A percentile compares a stretch with the other conserved stretches of the same genome.
Evolutionary conservation across 2,329 filamentous ascomycete genomes (phyloP).

Genomic region (Penicillium sp.): DNA sequence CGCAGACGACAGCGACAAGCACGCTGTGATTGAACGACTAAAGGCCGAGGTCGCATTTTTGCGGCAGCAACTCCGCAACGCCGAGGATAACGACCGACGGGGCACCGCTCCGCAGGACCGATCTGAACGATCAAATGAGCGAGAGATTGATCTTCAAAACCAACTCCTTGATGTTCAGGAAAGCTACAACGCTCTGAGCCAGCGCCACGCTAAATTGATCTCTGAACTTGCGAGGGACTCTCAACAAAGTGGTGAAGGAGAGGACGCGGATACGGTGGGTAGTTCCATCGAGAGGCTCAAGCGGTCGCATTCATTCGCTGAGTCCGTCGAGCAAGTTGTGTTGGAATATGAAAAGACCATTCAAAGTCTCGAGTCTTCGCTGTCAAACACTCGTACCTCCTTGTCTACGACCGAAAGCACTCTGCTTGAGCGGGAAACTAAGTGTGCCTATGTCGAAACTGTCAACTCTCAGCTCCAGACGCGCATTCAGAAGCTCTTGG

Average conservation of each 20-base stretch:
- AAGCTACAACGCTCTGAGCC: slow-evolving; percentile 88
- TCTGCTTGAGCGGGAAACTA: slow-evolving; percentile 90
- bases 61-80: slow-evolving; percentile 87
- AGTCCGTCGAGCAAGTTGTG: slow-evolving; percentile 94
- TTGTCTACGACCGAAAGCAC: slow-evolving; percentile 84
- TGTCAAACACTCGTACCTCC: slow-evolving; percentile 84
- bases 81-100: slow-evolving; percentile 69
- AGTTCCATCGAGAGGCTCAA: slow-evolving; percentile 88
- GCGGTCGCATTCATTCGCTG: slow-evolving; percentile 92
- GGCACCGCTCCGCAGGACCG: slow-evolving; percentile 68
- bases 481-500: slow-evolving; percentile 88
- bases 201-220: slow-evolving; percentile 94
- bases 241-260: slow-evolving; percentile 56
- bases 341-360: slow-evolving; percentile 99
- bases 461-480: slow-evolving; percentile 88
- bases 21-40: slow-evolving; percentile 88
- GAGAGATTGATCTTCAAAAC: slow-evolving; percentile 89
- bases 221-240: slow-evolving; percentile 88
- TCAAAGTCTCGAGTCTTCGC: slow-evolving; percentile 85
- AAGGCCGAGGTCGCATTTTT: slow-evolving; percentile 93
- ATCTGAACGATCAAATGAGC: slow-evolving; percentile 77
- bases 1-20: slow-evolving; percentile 87
- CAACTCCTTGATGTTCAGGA: slow-evolving; percentile 92
- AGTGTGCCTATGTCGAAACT: slow-evolving; percentile 89
- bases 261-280: slow-evolving; percentile 58